These are phyloP conservation scores for Jasminum sambac DNA, from an alignment of 257 asterid species.

Conservation along the genomic window DNA sequence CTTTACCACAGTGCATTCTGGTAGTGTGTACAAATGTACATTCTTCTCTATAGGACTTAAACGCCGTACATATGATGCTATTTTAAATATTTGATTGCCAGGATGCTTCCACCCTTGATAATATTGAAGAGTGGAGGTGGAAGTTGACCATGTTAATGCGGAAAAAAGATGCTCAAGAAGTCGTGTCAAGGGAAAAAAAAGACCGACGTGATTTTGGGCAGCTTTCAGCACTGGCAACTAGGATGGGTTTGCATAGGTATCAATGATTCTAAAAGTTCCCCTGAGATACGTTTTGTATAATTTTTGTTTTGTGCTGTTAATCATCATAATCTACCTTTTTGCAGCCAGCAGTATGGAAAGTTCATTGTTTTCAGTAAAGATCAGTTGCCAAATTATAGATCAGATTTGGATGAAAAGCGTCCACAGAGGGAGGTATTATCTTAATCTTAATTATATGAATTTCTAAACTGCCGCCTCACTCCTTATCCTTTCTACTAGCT, in stretches of 20 bases:
- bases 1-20: neutral
- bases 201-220: constrained; percentile 89
- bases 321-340: constrained; percentile 21
- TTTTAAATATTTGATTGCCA: constrained; percentile 37
- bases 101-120: constrained; percentile 68
- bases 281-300: neutral
- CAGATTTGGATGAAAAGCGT: constrained; percentile 88
- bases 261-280: constrained; percentile 16
- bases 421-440: constrained; percentile 87
- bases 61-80: neutral
- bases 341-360: constrained; percentile 77
- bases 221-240: constrained; percentile 68
- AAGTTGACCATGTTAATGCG: constrained; percentile 66
- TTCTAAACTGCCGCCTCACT: constrained; percentile 8
- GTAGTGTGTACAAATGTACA: neutral
- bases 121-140: constrained; percentile 91
- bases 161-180: constrained; percentile 62
- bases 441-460: constrained; percentile 20
- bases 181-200: constrained; percentile 71
- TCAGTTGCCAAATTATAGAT: constrained; percentile 87
- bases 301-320: constrained; percentile 21
- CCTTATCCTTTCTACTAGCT: constrained; percentile 12
- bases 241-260: constrained; percentile 85
- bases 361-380: constrained; percentile 76
- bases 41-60: constrained; percentile 8